Conservation (phyloP, 139 green algal species). For the Chlorella sp. region DNA sequence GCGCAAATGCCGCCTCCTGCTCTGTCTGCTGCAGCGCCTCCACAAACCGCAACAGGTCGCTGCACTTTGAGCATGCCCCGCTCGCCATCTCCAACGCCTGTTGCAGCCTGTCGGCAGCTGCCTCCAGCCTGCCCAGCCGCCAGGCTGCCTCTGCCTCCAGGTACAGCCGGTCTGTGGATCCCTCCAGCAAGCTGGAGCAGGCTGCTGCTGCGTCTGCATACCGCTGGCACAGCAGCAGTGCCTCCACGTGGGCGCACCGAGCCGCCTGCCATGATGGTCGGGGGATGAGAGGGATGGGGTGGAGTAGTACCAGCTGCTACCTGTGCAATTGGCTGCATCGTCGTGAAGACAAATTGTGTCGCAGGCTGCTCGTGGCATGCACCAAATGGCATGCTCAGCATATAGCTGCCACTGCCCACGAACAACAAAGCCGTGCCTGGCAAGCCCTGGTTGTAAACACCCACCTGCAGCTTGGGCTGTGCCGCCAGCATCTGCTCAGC, state of each 20-base stretch:
- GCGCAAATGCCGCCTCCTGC: constrained; percentile 1
- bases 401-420: too few relatives aligned
- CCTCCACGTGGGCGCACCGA: constrained; percentile 41
- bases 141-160: constrained; percentile 51
- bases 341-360: too few relatives aligned
- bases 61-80: constrained; percentile 36
- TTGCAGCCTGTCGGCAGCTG: neutral
- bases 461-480: constrained; percentile 34
- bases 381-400: too few relatives aligned
- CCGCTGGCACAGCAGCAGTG: constrained; percentile 49
- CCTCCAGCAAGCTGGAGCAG: constrained; percentile 17
- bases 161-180: constrained; percentile 41
- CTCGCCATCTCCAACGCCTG: neutral
- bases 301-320: too few relatives aligned
- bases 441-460: too few relatives aligned
- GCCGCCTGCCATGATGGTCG: too few relatives aligned
- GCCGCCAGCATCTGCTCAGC: constrained; percentile 41
- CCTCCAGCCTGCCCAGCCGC: constrained; percentile 39
- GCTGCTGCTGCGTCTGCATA: constrained; percentile 45
- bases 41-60: constrained; percentile 28
- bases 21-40: neutral
- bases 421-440: too few relatives aligned
- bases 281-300: neutral
- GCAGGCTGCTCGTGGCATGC: too few relatives aligned
- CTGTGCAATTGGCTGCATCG: too few relatives aligned